A percentile compares a stretch with the other conserved stretches of the same genome.
These are phyloP conservation scores for Monosporascus sp. DNA, from an alignment of 2,329 filamentous ascomycete species.

Conservation along the genomic window DNA sequence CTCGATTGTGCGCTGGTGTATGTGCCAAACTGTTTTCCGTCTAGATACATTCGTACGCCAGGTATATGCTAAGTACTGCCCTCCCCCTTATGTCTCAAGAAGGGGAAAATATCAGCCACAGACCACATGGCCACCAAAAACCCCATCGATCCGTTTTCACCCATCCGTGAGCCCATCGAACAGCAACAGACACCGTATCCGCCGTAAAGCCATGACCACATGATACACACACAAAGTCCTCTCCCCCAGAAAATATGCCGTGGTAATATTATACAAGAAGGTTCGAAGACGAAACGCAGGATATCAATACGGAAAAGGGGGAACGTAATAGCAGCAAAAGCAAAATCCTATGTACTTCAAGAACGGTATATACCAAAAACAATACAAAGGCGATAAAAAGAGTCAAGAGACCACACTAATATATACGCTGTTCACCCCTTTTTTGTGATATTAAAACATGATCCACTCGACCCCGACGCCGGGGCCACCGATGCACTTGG, in stretches of 20 bases:
- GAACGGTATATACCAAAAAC: background rate
- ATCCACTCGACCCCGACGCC: slow-evolving; percentile 60
- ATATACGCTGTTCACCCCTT: background rate
- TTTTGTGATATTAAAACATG: slow-evolving; percentile 46
- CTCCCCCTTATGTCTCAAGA: background rate
- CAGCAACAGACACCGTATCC: background rate
- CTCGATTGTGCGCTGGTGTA: background rate
- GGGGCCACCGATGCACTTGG: slow-evolving; percentile 50
- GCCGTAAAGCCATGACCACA: background rate
- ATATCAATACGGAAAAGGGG: background rate
- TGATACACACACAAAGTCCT: background rate
- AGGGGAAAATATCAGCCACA: background rate
- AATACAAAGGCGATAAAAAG: background rate
- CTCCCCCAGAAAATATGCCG: background rate
- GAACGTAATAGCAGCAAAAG: background rate
- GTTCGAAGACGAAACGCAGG: background rate
- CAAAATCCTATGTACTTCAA: background rate
- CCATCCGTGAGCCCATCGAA: background rate
- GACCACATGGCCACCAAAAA: background rate
- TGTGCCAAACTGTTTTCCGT: background rate
- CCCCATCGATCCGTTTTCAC: background rate
- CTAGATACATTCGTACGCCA: background rate
- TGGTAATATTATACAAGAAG: background rate
- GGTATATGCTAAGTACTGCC: background rate
- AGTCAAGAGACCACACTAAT: background rate